Base-by-base conservation (phyloP, 2,329 filamentous ascomycete species). In the Fusarium austroafricanum region DNA sequence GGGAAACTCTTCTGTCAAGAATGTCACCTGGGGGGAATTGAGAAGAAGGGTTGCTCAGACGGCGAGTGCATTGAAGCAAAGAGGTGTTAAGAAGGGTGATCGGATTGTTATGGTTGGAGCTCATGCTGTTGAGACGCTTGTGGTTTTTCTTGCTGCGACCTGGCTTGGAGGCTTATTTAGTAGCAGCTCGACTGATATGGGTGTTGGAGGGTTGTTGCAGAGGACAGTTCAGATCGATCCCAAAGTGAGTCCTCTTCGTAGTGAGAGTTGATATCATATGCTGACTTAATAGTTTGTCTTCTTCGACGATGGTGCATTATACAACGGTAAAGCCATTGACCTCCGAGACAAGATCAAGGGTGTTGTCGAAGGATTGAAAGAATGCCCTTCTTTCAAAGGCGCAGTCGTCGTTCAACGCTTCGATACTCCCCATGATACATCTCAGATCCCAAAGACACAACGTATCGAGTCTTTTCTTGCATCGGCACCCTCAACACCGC, bases 151-250 rank as follows among this genome's bases (percentile, higher is more conserved):
- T 60, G 92, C 91, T 0, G 85, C 88, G 0, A 86, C 86, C 2
- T 89, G 90, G 77, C 73, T 96, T 2, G 93, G 93, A 0, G 93
- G 84, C 1, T 76, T 96, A 2, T 96, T 96, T 75, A 92, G 88
- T 68, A 91, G 87, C 46, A 90, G 87, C 53, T 92, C 89, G 10
- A 95, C 93, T 0, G 93, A 96, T 77, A 96, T 96, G 90, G 93
- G 93, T 0, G 89, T 90, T 15, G 89, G 90, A 65, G 93, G 92
- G 0, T 86, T 96, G 18, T 72, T 96, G 70, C 92, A 96, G 77
- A 83, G 93, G 33, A 83, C 92, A 26, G 79, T 89, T 47, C 92
- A 96, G 81, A 89, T 96, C 61, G 84, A 89, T 68, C 93, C 93
- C 6, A 90, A 87, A 81, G 84, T 86, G 67, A 53, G 79, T 40